Evolutionary conservation across 139 green algal genomes (phyloP).

Genomic region (Tetradesmus lagerheimii): DNA sequence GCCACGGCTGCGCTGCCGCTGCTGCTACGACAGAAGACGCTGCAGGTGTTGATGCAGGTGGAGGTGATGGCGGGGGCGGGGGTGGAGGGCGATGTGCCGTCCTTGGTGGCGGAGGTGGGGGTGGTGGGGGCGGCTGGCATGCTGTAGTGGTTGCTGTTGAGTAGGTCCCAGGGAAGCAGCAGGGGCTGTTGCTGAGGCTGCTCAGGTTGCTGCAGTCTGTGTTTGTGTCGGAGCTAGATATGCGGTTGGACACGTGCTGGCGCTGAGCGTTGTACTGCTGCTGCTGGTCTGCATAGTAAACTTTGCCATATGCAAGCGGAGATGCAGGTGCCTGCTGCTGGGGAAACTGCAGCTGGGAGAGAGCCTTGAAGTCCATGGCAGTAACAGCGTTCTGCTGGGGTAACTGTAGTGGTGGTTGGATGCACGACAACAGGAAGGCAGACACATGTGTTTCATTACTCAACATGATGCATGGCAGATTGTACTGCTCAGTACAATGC

Average conservation of each 20-base stretch:
- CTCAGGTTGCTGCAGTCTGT: neutral
- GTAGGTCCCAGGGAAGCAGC: neutral
- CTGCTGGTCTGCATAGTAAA: neutral
- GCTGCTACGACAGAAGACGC: neutral
- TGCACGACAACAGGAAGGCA: neutral
- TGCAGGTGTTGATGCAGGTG: neutral
- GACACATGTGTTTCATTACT: neutral
- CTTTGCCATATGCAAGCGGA: neutral
- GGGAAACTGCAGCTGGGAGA: neutral
- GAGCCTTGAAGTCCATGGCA: neutral
- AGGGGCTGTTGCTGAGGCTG: neutral
- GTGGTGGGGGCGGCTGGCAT: neutral
- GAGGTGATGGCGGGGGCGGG: neutral
- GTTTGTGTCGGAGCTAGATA: neutral
- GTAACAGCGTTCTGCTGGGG: neutral
- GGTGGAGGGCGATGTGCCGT: neutral
- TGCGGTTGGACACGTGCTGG: neutral
- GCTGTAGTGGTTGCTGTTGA: neutral
- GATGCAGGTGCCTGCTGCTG: slow-evolving; percentile 1
- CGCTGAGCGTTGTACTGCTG: neutral
- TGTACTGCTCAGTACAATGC: no score
- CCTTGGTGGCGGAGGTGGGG: neutral
- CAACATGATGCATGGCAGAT: no score
- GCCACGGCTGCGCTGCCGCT: neutral
- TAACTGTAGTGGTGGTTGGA: neutral